Evolutionary conservation across 257 asterid species (phyloP), one percentile per base, ranked within the genome.

Genomic region (Scutellaria baicalensis): DNA sequence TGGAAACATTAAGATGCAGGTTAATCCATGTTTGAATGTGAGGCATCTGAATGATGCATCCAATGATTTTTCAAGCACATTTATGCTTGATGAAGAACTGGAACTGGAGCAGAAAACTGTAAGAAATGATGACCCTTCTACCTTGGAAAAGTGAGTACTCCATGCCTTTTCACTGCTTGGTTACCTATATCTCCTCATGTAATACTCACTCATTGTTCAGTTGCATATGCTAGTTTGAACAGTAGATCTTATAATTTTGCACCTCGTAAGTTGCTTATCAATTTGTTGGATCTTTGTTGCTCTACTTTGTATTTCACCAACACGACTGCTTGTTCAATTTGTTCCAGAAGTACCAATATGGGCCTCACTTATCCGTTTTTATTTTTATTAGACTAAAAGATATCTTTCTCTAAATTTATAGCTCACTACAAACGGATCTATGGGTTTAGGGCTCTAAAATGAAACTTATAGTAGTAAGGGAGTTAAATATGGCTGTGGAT

Each of bases 71-170:
- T 82, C 86, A 54, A 83, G 71, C 88, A 83, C 96, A 57, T 85
- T 91, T 71, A 79, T 83, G 88, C 87, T 87, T n/a, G 97, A 87
- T 9, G 97, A 91, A 77, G 96, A 89, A 81, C 84, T 89, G 71
- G 96, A 87, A 66, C 62, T 79, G 72, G 91, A 84, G 77, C 89
- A 78, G 71, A 82, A 77, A 78, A 47, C 75, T 18, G 77, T 10
- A 39, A 72, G 50, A 31, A 54, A 69, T 47, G 73, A 73, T 47
- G 72, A 83, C 48, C 70, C 43, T 59, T 77, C 87, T 75, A 54
- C 73, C 33, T 61, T 72, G 48, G 83, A 78, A 71, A 91, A 93
- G n/a, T n/a, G n/a, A n/a, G 97, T 91, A 83, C 31, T 64, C 20
- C 49, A 33, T 58, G 65, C 70, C 68, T 57, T 79, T 56, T 63